Evolutionary conservation across 2,329 filamentous ascomycete species (phyloP).

Genomic region (Colletotrichum orbiculare): DNA sequence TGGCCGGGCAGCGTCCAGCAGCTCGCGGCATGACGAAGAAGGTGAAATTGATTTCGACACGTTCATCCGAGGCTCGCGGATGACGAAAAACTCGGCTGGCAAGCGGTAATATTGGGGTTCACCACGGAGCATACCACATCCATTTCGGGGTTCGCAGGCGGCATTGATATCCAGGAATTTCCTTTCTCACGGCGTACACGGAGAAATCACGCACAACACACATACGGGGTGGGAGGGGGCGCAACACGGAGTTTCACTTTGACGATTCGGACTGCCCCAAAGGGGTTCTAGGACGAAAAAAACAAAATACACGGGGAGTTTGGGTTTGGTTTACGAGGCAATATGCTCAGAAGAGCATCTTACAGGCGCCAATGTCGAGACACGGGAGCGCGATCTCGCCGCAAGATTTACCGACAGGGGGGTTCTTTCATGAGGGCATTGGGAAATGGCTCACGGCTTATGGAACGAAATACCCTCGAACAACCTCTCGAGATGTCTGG

Average conservation of each 20-base stretch:
- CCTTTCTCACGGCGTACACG: not conserved
- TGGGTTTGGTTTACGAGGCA: conserved; percentile 3
- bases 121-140: not conserved
- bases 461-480: too few relatives aligned
- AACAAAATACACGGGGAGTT: not conserved
- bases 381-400: too few relatives aligned
- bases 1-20: conserved; percentile 6
- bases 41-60: not conserved
- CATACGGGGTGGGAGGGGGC: conserved; percentile 8
- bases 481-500: too few relatives aligned
- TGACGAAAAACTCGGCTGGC: conserved; percentile 21
- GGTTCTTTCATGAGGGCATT: too few relatives aligned
- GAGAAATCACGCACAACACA: not conserved
- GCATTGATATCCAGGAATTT: conserved; percentile 5
- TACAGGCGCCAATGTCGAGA: not conserved
- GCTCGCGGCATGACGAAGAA: conserved; percentile 1
- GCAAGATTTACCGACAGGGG: too few relatives aligned
- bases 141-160: conserved; percentile 11
- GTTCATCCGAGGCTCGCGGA: not conserved
- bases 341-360: conserved; percentile 6
- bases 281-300: conserved; percentile 28
- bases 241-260: conserved; percentile 1
- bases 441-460: too few relatives aligned
- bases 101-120: conserved; percentile 9
- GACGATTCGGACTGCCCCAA: conserved; percentile 19